Evolutionary conservation across 305 asterid species (phyloP), one percentile per base, ranked within the genome.

Genomic region (Galium porrigens): DNA sequence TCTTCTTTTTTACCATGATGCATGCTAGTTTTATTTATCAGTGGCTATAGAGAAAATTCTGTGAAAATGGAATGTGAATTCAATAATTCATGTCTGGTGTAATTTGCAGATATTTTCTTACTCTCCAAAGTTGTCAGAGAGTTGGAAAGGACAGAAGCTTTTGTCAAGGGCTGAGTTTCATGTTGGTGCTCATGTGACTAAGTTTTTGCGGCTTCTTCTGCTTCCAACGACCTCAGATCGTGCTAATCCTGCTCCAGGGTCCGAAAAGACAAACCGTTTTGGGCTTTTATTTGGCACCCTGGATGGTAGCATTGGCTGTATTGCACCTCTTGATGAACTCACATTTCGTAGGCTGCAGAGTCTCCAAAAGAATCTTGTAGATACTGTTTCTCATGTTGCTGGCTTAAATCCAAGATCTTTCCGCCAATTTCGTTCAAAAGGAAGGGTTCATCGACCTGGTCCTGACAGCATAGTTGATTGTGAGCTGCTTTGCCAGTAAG

Each of bases 111-210:
- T 91, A 71, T 88, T 91, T 77, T 91, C 87, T 73, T 91, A 91
- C 61, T 94, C 98, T 62, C 98, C 96, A 52, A 91, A 91, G 79
- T 70, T 83, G 77, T 80, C 86, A 8, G 95, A 91, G 69, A 91
- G 98, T 80, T 91, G 98, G 98, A 91, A 85, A 79, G 98, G 98
- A 36, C 95, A 88, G 86, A 91, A 91, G 65, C 96, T 91, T 70
- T 82, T 88, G 17, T 83, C 95, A 3, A 85, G 95, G 79, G 96
- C 98, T 1, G 98, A 91, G 84, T 91, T 91, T 79, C 96, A 88
- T 63, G 83, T 91, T 53, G 98, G 95, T 46, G 85, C 95, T 66
- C 94, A 86, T 29, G 80, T 88, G 77, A 88, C 96, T 60, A 91
- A 91, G 77, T 88, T 91, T 75, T 66, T 88, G 75, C 87, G 98